Evolutionary conservation across 2,329 filamentous ascomycete genomes (phyloP), one percentile per base, ranked within the genome.

Genomic region (Monilinia laxa): DNA sequence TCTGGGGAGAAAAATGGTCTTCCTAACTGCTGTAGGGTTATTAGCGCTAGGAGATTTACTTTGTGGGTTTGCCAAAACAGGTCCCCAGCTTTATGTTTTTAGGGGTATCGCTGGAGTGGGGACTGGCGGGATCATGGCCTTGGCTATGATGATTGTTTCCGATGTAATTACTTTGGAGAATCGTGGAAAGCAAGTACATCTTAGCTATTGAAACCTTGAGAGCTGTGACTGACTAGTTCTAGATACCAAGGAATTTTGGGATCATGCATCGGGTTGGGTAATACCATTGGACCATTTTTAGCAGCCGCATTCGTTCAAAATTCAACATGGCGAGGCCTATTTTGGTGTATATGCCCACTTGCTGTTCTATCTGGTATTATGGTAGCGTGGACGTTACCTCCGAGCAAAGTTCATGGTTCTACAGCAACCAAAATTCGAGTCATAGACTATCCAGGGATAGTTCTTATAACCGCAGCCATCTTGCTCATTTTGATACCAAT

Each of bases 401-500:
- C 84, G 0, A 80, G 81, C 56, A 84, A 80, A 68, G 80, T 82
- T 3, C 82, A 80, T 65, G 79, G 79, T 51, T 77, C 79, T 12
- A 76, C 84, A 49, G 76, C 76, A 51, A 79, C 82, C 54, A 84
- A 82, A 57, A 71, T 85, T 28, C 77, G 76, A 58, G 84, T 83
- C 54, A 85, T 89, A 65, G 87, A 90, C 73, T 87, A 83, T 69
- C 81, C 78, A 31, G 87, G 87, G 1, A 78, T 86, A 1, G 66
- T 87, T 14, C 79, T 81, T 3, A 84, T 82, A 4, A 84, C 84
- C 0, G 76, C 82, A 9, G 85, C 82, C 0, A 82, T 88, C 38
- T 82, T 89, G 12, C 79, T 89, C 16, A 71, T 90, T 2, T 78
- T 90, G 23, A 86, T 90, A 55, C 87, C 87, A 0, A 82, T 90